A percentile compares a stretch with the other conserved stretches of the same genome.
phyloP scores from a whole-genome alignment of 805 yeast species.

The Cyberlindnera misumaiensis region DNA sequence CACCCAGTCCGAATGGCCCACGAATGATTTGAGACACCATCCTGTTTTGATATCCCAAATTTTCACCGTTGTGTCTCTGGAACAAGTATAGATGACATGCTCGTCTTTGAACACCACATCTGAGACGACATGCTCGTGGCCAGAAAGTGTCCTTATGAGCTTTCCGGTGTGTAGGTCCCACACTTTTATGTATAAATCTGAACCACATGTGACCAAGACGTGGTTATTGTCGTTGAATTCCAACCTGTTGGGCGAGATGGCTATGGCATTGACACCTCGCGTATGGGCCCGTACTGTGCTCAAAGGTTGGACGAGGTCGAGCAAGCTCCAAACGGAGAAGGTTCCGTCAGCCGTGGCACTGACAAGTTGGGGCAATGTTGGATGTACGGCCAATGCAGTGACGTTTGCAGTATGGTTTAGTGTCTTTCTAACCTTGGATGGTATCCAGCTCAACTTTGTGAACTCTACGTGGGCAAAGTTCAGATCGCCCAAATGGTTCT shows the following conservation, averaged over 20 bases:
- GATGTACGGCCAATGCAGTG: slow-evolving; percentile 65
- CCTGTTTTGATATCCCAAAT: slow-evolving; percentile 68
- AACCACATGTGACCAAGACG: slow-evolving; percentile 41
- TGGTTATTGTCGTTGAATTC: slow-evolving; percentile 17
- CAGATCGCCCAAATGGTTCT: slow-evolving; percentile 26
- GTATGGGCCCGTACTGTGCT: slow-evolving; percentile 69
- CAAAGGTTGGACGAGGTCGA: slow-evolving; percentile 55
- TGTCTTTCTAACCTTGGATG: slow-evolving; percentile 20
- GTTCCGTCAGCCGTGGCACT: slow-evolving; percentile 65
- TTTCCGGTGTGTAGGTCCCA: slow-evolving; percentile 58
- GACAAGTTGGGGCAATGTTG: slow-evolving; percentile 56
- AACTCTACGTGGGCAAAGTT: slow-evolving; percentile 6
- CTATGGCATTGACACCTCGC: slow-evolving; percentile 52
- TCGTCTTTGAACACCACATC: slow-evolving; percentile 46
- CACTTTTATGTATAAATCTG: slow-evolving; percentile 52
- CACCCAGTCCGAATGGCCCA: slow-evolving; percentile 89
- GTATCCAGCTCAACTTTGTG: slow-evolving; percentile 20
- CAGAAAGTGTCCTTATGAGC: slow-evolving; percentile 57
- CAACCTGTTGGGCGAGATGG: slow-evolving; percentile 42
- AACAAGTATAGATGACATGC: slow-evolving; percentile 47
- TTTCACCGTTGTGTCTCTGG: slow-evolving; percentile 55
- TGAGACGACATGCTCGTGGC: slow-evolving; percentile 86
- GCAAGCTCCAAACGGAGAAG: slow-evolving; percentile 62
- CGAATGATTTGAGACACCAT: slow-evolving; percentile 55
- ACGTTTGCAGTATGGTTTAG: slow-evolving; percentile 40